These are phyloP conservation scores for Blumeriella jaapii DNA, from an alignment of 2,329 filamentous ascomycete genomes.

Conservation along the genomic window DNA sequence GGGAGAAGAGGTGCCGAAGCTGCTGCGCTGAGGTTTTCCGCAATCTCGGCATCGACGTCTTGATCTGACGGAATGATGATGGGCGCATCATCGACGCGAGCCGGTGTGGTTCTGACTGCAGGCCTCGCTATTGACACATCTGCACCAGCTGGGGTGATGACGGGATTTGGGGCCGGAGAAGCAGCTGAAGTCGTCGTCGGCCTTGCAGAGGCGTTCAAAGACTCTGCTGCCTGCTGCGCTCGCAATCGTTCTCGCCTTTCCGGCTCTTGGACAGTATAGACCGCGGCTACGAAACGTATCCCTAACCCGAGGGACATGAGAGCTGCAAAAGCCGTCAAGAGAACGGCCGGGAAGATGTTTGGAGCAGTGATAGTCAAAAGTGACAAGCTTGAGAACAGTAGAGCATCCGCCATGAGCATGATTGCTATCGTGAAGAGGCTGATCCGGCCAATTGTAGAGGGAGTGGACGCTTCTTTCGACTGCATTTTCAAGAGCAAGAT, in stretches of 20 bases:
- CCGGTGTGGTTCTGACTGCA: slow-evolving; percentile 1
- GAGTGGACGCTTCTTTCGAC: slow-evolving; percentile 55
- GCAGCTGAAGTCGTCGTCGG: slow-evolving; percentile 4
- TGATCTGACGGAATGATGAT: slow-evolving; percentile 54
- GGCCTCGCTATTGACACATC: slow-evolving; percentile 12
- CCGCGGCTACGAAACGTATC: slow-evolving; percentile 45
- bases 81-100: slow-evolving; percentile 25
- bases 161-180: slow-evolving; percentile 12
- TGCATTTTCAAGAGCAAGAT: slow-evolving; percentile 50
- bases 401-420: slow-evolving; percentile 52
- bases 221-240: slow-evolving; percentile 18
- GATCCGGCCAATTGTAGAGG: slow-evolving; percentile 54
- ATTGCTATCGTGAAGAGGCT: slow-evolving; percentile 51
- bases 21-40: slow-evolving; percentile 29
- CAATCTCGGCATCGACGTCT: slow-evolving; percentile 50
- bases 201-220: slow-evolving; percentile 17
- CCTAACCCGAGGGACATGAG: slow-evolving; percentile 47
- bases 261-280: slow-evolving; percentile 50
- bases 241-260: slow-evolving; percentile 34
- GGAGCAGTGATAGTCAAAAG: slow-evolving; percentile 43
- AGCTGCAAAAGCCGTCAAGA: slow-evolving; percentile 40
- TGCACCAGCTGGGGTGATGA: slow-evolving; percentile 21
- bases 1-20: slow-evolving; percentile 18
- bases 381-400: slow-evolving; percentile 44
- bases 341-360: slow-evolving; percentile 44